Percentiles rank a stretch among this genome's conserved stretches.
These are phyloP conservation scores for Nakazawaea populi DNA, from an alignment of 805 yeast genomes.

Conservation along the genomic window DNA sequence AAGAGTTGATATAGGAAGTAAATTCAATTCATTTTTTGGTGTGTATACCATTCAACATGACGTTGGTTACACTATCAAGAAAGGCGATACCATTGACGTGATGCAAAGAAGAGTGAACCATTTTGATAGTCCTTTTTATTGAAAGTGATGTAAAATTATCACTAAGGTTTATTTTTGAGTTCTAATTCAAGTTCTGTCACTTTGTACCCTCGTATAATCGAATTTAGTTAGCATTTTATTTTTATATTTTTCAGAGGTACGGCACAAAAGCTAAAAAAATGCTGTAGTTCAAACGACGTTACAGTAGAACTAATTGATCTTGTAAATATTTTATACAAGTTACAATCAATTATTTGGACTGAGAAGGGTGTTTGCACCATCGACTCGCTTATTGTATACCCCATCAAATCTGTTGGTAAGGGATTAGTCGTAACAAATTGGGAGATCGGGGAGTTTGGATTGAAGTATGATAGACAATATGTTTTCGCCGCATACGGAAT, in stretches of 20 bases:
- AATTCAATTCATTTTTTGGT: constrained; percentile 21
- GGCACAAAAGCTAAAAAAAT: too few species aligned
- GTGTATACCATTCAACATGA: constrained; percentile 21
- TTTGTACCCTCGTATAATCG: too few species aligned
- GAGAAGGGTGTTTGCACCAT: constrained; percentile 17
- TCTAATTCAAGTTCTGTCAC: too few species aligned
- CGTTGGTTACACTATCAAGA: constrained; percentile 12
- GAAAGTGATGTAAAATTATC: too few species aligned
- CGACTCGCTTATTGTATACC: constrained; percentile 21
- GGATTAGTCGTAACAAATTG: constrained; percentile 21
- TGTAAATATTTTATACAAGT: constrained; percentile 1
- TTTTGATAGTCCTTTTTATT: constrained; percentile 2
- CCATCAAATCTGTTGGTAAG: constrained; percentile 22
- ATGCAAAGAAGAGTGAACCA: constrained; percentile 13
- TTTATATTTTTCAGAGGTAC: too few species aligned
- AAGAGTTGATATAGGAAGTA: constrained; percentile 22
- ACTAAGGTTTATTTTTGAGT: too few species aligned
- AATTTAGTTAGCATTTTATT: too few species aligned
- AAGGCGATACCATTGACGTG: constrained; percentile 21
- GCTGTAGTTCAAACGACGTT: neutral
- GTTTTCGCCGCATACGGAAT: constrained; percentile 14
- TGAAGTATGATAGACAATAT: constrained; percentile 23
- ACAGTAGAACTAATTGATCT: neutral
- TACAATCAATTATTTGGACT: neutral
- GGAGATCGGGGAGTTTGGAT: constrained; percentile 21